These are phyloP conservation scores for Polyrhizophydium stewartii DNA, from an alignment of 371 early-diverging fungal species.

Conservation along the genomic window DNA sequence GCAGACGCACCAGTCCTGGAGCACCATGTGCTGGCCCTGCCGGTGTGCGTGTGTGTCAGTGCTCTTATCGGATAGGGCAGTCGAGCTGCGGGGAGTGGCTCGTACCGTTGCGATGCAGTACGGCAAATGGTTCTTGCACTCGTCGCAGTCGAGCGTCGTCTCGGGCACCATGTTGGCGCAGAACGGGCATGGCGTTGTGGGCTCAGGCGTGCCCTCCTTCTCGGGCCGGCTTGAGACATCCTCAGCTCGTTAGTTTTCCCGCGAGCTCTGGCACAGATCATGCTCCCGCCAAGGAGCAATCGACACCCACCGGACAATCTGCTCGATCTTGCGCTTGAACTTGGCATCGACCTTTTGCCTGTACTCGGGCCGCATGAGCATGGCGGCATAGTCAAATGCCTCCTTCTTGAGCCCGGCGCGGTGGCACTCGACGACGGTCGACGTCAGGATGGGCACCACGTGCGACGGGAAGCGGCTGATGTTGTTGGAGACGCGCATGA, in stretches of 20 bases:
- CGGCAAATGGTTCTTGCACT: constrained; percentile 49
- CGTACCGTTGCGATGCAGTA: constrained; percentile 53
- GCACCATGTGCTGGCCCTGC: constrained; percentile 48
- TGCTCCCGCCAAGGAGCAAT: too few relatives aligned
- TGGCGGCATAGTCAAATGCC: constrained; percentile 45
- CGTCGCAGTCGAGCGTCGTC: constrained; percentile 40
- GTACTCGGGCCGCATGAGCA: constrained; percentile 53
- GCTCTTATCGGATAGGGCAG: neutral
- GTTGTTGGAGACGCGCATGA: constrained; percentile 42
- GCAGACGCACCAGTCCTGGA: constrained; percentile 41
- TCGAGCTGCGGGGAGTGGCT: neutral
- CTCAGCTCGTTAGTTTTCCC: neutral
- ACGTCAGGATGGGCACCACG: constrained; percentile 47
- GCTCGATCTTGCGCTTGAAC: constrained; percentile 49
- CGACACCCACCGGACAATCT: constrained; percentile 37
- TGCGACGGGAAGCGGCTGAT: constrained; percentile 48
- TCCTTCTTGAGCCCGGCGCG: constrained; percentile 37
- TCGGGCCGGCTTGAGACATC: constrained; percentile 50
- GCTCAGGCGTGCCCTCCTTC: constrained; percentile 33
- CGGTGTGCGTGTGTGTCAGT: neutral
- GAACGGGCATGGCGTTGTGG: constrained; percentile 41
- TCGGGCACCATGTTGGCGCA: constrained; percentile 34
- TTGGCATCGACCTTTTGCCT: constrained; percentile 42
- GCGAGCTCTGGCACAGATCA: neutral
- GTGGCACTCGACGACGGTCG: constrained; percentile 55